Conservation (phyloP, 2,329 filamentous ascomycete species). For the Pseudogymnoascus sp. region DNA sequence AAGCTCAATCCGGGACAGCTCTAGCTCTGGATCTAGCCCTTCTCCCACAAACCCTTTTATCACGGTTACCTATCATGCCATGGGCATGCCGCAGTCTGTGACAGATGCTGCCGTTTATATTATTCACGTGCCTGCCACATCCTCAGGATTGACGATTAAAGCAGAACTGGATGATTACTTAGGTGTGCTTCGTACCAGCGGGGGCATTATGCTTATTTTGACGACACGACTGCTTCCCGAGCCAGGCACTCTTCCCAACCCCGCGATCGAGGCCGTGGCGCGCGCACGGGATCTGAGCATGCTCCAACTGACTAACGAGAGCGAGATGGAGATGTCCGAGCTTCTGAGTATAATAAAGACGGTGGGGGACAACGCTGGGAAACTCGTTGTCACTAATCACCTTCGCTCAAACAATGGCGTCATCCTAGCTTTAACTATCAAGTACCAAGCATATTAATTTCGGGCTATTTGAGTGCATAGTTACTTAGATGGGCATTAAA, state of each 20-base stretch:
- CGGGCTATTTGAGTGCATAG: background rate
- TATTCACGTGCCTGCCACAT: slow-evolving; percentile 23
- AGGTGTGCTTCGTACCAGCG: slow-evolving; percentile 26
- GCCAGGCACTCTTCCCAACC: slow-evolving; percentile 17
- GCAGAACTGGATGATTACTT: slow-evolving; percentile 30
- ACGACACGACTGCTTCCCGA: slow-evolving; percentile 24
- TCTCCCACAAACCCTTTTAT: slow-evolving; percentile 14
- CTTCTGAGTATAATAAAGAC: slow-evolving; percentile 26
- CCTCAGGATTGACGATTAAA: slow-evolving; percentile 15
- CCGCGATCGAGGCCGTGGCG: slow-evolving; percentile 22
- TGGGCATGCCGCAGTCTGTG: slow-evolving; percentile 24
- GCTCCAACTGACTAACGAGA: slow-evolving; percentile 28
- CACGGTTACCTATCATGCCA: slow-evolving; percentile 20
- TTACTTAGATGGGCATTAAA: background rate
- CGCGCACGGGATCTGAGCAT: slow-evolving; percentile 27
- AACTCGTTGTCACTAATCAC: slow-evolving; percentile 23
- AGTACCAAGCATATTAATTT: slow-evolving; percentile 18
- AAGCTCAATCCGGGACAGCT: background rate
- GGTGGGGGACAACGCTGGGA: slow-evolving; percentile 23
- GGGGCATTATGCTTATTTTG: slow-evolving; percentile 26
- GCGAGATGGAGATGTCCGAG: slow-evolving; percentile 27
- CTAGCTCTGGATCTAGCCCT: slow-evolving; percentile 6
- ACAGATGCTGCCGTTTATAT: slow-evolving; percentile 32
- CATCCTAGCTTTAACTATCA: slow-evolving; percentile 19
- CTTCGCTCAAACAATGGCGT: slow-evolving; percentile 17